Percentiles rank a stretch among this genome's conserved stretches.
Conservation (phyloP, 2,329 filamentous ascomycete genomes). For the Aspergillus novoparasiticus region DNA sequence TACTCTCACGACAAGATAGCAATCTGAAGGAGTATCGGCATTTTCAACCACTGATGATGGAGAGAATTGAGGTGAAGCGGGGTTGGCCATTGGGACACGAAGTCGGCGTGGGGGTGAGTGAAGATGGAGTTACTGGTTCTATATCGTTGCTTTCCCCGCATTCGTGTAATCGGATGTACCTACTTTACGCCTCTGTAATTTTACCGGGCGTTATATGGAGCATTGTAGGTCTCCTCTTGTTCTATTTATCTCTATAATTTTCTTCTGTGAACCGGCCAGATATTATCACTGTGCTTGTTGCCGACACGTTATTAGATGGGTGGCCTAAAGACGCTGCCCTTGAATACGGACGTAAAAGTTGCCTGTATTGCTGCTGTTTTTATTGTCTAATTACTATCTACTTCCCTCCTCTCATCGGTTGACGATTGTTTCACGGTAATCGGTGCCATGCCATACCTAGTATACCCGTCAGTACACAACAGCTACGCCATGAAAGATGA, state of each 20-base stretch:
- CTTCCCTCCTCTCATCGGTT: not conserved
- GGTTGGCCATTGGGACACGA: not conserved
- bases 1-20: not conserved
- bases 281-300: not conserved
- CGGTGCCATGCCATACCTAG: slow-evolving; percentile 10
- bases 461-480: slow-evolving; percentile 1
- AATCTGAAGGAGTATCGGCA: not conserved
- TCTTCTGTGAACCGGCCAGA: not conserved
- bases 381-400: not conserved
- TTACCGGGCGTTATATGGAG: slow-evolving; percentile 60
- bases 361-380: slow-evolving; percentile 71
- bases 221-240: slow-evolving; percentile 48
- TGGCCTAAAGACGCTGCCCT: slow-evolving; percentile 85
- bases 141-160: not conserved
- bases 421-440: not conserved
- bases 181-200: no score
- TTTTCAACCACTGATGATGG: not conserved
- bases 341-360: slow-evolving; percentile 85
- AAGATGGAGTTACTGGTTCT: not conserved
- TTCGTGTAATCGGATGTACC: not conserved
- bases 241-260: not conserved
- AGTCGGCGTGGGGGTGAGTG: not conserved
- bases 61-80: not conserved
- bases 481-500: not conserved
- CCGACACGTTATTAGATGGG: slow-evolving; percentile 54